Evolutionary conservation across 768 basidiomycete genomes (phyloP), one percentile per base, ranked within the genome.

Genomic region (Coprinellus micaceus): DNA sequence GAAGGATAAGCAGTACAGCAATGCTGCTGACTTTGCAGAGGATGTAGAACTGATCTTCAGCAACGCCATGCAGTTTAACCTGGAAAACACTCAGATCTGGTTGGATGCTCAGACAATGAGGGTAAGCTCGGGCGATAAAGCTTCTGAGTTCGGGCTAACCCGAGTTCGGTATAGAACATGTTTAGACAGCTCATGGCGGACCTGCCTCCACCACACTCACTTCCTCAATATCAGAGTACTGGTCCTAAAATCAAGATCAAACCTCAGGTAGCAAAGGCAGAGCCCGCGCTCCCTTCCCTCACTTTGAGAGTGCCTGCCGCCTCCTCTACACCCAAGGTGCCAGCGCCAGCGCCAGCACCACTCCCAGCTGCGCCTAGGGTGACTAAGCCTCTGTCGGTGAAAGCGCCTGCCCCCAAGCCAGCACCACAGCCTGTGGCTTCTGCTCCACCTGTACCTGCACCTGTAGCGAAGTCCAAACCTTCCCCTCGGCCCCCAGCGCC

Each of bases 1-100:
- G 60, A 87, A 91, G 65, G 82, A 82, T 55, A 89, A 92, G 66
- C 86, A 89, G 61, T 98, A 96, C 66, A 64, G 67, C 21, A 80
- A 77, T 2, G 73, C 82, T 4, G 75, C 79, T 3, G 86, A 88
- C 24, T 96, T 95, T 64, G 86, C 88, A 43, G 82, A 82, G 9
- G 95, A 98, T 57, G 88, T 95, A 13, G 91, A 94, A 63, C 80
- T 94, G 40, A 88, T 98, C 24, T 96, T 94, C 71, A 81, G 84
- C 6, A 98, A 98, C 67, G 95, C 94, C 10, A 77, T 91, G 67
- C 71, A 80, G 56, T 98, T 94, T 73, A 98, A 98, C 63, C 85
- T 83, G 64, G 94, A 96, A 26, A 84, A 88, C 64, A 91, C 88
- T 25, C 79, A 71, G 54, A 89, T 94, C 26, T 93, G 89, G 86